A percentile compares a stretch with the other conserved stretches of the same genome.
phyloP scores from a whole-genome alignment of 345 rosid genomes.

The Alliaria petiolata region DNA sequence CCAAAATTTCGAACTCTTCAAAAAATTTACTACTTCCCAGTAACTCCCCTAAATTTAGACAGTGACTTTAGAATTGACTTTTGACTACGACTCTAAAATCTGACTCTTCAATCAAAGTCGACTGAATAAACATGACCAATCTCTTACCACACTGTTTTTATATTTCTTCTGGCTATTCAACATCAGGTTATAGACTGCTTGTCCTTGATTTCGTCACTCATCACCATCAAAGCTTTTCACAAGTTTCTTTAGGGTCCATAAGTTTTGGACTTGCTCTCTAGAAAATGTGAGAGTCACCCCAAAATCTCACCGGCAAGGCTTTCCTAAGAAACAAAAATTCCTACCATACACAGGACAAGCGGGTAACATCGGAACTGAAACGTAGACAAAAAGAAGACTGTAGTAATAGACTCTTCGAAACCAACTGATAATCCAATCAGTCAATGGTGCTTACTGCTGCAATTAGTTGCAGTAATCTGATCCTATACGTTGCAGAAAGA shows the following conservation, averaged over 20 bases:
- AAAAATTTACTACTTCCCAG: too few relatives aligned
- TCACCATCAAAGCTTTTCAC: not conserved
- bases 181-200: too few relatives aligned
- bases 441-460: not conserved
- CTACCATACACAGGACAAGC: not conserved
- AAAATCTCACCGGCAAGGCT: not conserved
- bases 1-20: too few relatives aligned
- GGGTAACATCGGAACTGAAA: not conserved
- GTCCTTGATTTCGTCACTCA: not conserved
- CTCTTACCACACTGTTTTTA: too few relatives aligned
- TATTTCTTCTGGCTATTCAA: too few relatives aligned
- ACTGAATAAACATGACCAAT: too few relatives aligned
- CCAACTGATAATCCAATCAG: not conserved
- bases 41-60: not conserved
- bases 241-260: not conserved
- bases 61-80: not conserved
- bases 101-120: not conserved
- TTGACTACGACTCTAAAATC: not conserved
- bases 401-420: not conserved
- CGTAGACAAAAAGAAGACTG: not conserved
- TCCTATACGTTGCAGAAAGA: not conserved
- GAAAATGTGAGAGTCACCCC: not conserved
- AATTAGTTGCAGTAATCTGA: not conserved
- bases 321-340: not conserved
- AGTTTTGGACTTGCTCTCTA: not conserved